Base-by-base conservation (phyloP, 78 protist species). In the Bigelowiella natans region DNA sequence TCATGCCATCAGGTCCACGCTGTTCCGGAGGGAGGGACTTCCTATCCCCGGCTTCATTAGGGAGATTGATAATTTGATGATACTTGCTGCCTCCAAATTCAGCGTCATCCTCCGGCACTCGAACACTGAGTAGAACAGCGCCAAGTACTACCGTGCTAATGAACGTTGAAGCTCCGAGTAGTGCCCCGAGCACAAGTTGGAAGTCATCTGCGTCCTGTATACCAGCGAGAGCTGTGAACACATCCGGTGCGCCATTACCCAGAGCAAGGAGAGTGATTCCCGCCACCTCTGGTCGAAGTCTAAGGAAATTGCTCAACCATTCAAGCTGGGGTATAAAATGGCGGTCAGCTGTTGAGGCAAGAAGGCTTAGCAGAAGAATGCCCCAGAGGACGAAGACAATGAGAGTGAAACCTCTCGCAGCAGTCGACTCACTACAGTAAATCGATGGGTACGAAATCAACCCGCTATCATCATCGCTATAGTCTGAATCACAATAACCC, bases 171-270 rank as follows among this genome's bases (percentile, higher is more conserved):
- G 85, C 88, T 31, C 93, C 93, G 37, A 86, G 1, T 11, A 39
- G 39, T 1, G 2, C 89, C 1, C 87, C 89, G 28, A 91, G 11
- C 2, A 83, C 28, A 1, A 85, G 26, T 18, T 3, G 1, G 84
- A 26, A 37, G 34, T 83, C 87, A n/a, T 30, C 39, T 40, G 73
- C 39, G 26, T 36, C 86, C 3, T 36, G 40, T 1, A 31, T 36
- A 82, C 36, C 89, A 29, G 93, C 93, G 39, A 91, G 1, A 28
- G 85, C 88, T 1, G 88, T 38, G 89, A 91, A 91, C 85, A 91
- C 90, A 40, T 91, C 93, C 31, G 93, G 93, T 2, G 90, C 88
- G 83, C 89, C 93, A 83, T 91, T 91, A 0, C 88, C 93, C 31
- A 91, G 40, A 31, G 89, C 39, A 0, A 91, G 36, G 85, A 91